Conservation (phyloP, 2,329 filamentous ascomycete species). For the Pseudopithomyces chartarum region DNA sequence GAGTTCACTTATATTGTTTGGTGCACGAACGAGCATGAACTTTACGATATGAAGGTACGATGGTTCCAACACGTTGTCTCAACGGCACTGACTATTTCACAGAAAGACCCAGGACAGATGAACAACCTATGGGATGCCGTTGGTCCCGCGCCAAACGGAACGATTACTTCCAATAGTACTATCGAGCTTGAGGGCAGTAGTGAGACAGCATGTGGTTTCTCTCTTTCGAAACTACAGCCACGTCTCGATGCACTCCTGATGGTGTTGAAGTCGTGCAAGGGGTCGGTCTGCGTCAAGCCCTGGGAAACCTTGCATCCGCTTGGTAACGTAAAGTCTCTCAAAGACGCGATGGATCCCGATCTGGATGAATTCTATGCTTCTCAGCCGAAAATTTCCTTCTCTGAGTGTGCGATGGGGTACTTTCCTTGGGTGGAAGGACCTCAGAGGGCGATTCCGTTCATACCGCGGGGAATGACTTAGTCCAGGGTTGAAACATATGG, state of each 20-base stretch:
- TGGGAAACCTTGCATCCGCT: conserved; percentile 62
- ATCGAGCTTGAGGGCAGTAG: not conserved
- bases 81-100: too few relatives aligned
- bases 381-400: too few relatives aligned
- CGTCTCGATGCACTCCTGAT: conserved; percentile 62
- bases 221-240: conserved; percentile 8
- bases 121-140: conserved; percentile 11
- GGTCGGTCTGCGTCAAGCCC: conserved; percentile 57
- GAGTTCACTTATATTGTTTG: conserved; percentile 69
- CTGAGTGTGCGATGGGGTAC: too few relatives aligned
- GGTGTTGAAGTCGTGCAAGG: conserved; percentile 65
- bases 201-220: not conserved
- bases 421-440: too few relatives aligned
- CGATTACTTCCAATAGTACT: not conserved
- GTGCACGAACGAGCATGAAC: conserved; percentile 70
- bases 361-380: conserved; percentile 48
- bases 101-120: conserved; percentile 39
- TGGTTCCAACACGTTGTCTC: too few relatives aligned
- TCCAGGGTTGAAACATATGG: too few relatives aligned
- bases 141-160: conserved; percentile 32
- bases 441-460: too few relatives aligned
- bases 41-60: conserved; percentile 61
- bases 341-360: conserved; percentile 53
- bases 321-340: conserved; percentile 57
- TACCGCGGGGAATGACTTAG: too few relatives aligned